A percentile compares a stretch with the other conserved stretches of the same genome.
phyloP scores from a whole-genome alignment of 345 rosid genomes.

The Euclidium syriacum region DNA sequence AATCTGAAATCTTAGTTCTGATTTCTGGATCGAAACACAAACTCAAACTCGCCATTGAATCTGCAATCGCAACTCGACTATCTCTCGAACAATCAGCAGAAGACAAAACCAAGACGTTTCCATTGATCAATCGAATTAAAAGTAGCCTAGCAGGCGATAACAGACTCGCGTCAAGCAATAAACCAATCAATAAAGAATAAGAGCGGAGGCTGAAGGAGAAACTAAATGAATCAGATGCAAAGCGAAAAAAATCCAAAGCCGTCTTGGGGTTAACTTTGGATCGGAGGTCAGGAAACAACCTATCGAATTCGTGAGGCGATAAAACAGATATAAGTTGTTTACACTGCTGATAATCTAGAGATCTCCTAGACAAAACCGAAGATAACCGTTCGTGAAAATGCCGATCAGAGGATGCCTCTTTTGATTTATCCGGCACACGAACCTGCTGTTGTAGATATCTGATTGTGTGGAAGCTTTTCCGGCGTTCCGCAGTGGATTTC shows the following conservation, averaged over 20 bases:
- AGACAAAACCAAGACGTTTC: constrained; percentile 36
- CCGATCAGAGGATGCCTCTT: constrained; percentile 25
- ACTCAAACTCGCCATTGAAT: constrained; percentile 42
- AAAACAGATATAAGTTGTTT: constrained; percentile 37
- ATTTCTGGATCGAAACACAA: constrained; percentile 21
- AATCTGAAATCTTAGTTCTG: constrained; percentile 41
- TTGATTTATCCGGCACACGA: constrained; percentile 14
- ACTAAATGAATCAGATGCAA: constrained; percentile 45
- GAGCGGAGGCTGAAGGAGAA: constrained; percentile 66
- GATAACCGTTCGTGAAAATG: constrained; percentile 36
- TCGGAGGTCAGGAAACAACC: constrained; percentile 33
- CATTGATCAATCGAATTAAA: constrained; percentile 63
- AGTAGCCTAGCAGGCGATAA: constrained; percentile 52
- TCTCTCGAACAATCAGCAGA: neutral
- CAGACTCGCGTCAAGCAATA: constrained; percentile 42
- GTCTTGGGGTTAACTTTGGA: constrained; percentile 55
- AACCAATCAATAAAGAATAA: constrained; percentile 55
- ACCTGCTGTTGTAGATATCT: constrained; percentile 20
- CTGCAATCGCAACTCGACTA: constrained; percentile 42
- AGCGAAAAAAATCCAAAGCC: constrained; percentile 52
- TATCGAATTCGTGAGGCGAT: constrained; percentile 57
- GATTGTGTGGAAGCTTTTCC: constrained; percentile 9
- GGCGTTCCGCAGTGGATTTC: constrained; percentile 28
- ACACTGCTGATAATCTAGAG: constrained; percentile 49
- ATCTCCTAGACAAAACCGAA: constrained; percentile 45